Evolutionary conservation across 208 protist species (phyloP).

Genomic region (Ichthyophonus hoferi): DNA sequence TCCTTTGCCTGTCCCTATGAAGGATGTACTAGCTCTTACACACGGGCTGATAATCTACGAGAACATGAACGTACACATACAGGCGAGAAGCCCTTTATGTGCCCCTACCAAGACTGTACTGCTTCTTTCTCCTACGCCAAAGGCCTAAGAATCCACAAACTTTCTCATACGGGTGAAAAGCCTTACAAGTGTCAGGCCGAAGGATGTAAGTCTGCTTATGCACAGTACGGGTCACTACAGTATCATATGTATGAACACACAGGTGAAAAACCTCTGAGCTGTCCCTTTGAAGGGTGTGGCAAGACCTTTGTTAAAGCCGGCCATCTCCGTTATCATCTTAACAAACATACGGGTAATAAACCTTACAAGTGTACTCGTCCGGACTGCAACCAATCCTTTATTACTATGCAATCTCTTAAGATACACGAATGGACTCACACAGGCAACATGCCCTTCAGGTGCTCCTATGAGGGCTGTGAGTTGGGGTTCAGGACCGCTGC

Average conservation of each 20-base stretch:
- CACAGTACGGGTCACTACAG: background rate
- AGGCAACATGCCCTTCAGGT: too few species aligned
- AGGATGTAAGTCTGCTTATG: background rate
- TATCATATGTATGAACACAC: conserved; percentile 34
- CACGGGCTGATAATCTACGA: background rate
- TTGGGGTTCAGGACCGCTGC: too few species aligned
- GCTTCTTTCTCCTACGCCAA: background rate
- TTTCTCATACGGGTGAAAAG: conserved; percentile 3
- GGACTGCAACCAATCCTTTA: background rate
- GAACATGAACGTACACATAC: conserved; percentile 7
- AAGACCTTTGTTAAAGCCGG: conserved; percentile 1
- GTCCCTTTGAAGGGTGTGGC: background rate
- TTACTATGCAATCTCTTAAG: background rate
- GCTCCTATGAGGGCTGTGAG: too few species aligned
- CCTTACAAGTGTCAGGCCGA: background rate
- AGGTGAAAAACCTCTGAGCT: conserved; percentile 27
- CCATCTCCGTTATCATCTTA: background rate
- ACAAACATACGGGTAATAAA: conserved; percentile 1
- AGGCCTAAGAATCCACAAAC: background rate
- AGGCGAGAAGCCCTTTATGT: background rate
- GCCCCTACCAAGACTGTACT: background rate
- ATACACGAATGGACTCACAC: background rate
- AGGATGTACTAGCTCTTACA: background rate
- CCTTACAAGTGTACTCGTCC: background rate
- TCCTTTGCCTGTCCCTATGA: background rate